Percentiles rank a stretch among this genome's conserved stretches.
Conservation (phyloP, 2,329 filamentous ascomycete genomes). For the Parastagonospora avenae region DNA sequence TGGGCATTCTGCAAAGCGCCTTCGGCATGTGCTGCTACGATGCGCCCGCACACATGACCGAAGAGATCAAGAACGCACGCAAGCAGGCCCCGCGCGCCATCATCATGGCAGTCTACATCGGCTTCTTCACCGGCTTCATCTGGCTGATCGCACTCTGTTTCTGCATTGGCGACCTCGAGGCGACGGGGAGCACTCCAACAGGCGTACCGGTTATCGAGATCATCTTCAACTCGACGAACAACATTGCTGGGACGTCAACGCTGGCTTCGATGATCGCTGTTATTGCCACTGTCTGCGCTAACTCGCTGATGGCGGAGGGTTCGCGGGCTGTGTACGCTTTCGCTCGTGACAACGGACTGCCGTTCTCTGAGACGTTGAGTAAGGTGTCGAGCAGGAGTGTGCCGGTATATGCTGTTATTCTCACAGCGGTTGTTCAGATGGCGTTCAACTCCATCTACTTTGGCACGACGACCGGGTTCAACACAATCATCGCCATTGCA, state of each 20-base stretch:
- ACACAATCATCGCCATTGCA: slow-evolving; percentile 62
- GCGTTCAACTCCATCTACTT: slow-evolving; percentile 62
- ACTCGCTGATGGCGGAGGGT: slow-evolving; percentile 55
- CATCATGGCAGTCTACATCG: slow-evolving; percentile 46
- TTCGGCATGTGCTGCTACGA: slow-evolving; percentile 63
- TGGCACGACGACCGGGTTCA: slow-evolving; percentile 60
- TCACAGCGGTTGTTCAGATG: slow-evolving; percentile 56
- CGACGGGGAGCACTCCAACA: slow-evolving; percentile 52
- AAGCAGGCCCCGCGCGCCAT: slow-evolving; percentile 57
- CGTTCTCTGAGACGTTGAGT: slow-evolving; percentile 55
- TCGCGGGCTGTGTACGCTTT: slow-evolving; percentile 55
- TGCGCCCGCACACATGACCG: slow-evolving; percentile 58
- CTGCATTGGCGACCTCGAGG: slow-evolving; percentile 52
- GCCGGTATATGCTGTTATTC: slow-evolving; percentile 56
- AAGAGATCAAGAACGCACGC: slow-evolving; percentile 59
- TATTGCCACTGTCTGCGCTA: slow-evolving; percentile 54
- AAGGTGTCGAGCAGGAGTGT: slow-evolving; percentile 56
- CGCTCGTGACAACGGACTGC: slow-evolving; percentile 59
- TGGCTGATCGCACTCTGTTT: slow-evolving; percentile 50
- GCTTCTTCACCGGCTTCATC: slow-evolving; percentile 47
- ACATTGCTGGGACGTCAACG: slow-evolving; percentile 52
- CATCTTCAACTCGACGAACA: slow-evolving; percentile 56
- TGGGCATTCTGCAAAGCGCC: slow-evolving; percentile 60
- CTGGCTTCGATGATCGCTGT: slow-evolving; percentile 55
- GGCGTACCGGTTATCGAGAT: slow-evolving; percentile 61